phyloP scores from a whole-genome alignment of 768 basidiomycete species.

The Hericium alpestre region DNA sequence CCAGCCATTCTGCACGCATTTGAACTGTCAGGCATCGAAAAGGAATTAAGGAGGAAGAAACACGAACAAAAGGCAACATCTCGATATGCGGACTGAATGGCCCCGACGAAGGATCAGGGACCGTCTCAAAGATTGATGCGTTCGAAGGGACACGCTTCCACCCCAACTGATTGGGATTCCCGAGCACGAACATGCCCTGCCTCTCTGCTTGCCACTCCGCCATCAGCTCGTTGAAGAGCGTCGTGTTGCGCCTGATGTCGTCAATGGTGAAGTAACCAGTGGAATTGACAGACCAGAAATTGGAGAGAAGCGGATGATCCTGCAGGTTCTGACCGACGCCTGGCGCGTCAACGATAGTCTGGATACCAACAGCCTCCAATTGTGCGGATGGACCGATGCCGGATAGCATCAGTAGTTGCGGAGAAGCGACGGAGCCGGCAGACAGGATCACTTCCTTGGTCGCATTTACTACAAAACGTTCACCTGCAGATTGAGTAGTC shows the following conservation, averaged over 20 bases:
- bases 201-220: constrained; percentile 3
- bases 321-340: constrained; percentile 29
- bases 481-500: background rate
- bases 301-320: constrained; percentile 16
- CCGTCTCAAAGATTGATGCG: constrained; percentile 2
- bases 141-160: constrained; percentile 8
- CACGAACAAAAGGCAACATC: constrained; percentile 6
- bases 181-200: constrained; percentile 5
- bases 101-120: constrained; percentile 11
- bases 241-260: constrained; percentile 5
- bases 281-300: constrained; percentile 2
- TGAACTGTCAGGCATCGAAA: background rate
- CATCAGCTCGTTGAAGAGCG: background rate
- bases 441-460: constrained; percentile 3
- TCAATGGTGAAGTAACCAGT: constrained; percentile 2
- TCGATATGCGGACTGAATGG: constrained; percentile 10
- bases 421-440: background rate
- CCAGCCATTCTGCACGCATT: constrained; percentile 1
- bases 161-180: background rate
- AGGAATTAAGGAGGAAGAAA: background rate
- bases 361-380: constrained; percentile 18
- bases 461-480: background rate
- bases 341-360: constrained; percentile 22
- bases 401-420: constrained; percentile 18
- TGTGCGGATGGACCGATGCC: constrained; percentile 24